These are phyloP conservation scores for Neofusicoccum umdonicola DNA, from an alignment of 2,329 filamentous ascomycete genomes.

Conservation along the genomic window DNA sequence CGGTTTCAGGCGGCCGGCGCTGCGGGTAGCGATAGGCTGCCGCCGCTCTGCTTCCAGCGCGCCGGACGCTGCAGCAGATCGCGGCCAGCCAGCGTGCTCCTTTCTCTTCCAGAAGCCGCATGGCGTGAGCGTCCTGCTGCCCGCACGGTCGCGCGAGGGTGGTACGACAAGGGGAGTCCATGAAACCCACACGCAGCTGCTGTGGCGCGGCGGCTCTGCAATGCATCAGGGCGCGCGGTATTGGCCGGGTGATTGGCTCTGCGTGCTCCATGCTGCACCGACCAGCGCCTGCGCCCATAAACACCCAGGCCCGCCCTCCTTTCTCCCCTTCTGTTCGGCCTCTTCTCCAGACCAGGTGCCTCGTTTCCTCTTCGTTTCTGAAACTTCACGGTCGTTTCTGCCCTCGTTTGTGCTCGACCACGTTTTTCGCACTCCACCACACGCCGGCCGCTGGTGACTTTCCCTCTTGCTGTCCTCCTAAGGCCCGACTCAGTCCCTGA, in stretches of 20 bases:
- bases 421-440: neutral
- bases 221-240: constrained; percentile 9
- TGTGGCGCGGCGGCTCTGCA: constrained; percentile 6
- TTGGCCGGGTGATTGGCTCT: constrained; percentile 8
- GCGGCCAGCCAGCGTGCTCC: neutral
- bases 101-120: constrained; percentile 3
- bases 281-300: constrained; percentile 9
- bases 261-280: neutral
- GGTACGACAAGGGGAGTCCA: constrained; percentile 14
- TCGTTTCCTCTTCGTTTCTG: constrained; percentile 6
- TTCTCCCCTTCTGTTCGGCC: constrained; percentile 3
- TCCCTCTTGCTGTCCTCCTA: neutral
- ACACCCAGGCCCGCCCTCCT: constrained; percentile 9
- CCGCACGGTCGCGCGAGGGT: constrained; percentile 8
- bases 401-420: neutral
- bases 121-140: neutral
- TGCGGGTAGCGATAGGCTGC: neutral
- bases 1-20: neutral
- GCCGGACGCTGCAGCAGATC: neutral
- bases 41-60: neutral
- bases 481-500: neutral
- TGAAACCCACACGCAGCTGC: constrained; percentile 1
- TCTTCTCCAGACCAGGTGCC: constrained; percentile 7
- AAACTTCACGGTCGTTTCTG: neutral
- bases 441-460: constrained; percentile 9